Base-by-base conservation (phyloP, 192 early-diverging fungal genomes). In the Rhizophlyctis rosea region DNA sequence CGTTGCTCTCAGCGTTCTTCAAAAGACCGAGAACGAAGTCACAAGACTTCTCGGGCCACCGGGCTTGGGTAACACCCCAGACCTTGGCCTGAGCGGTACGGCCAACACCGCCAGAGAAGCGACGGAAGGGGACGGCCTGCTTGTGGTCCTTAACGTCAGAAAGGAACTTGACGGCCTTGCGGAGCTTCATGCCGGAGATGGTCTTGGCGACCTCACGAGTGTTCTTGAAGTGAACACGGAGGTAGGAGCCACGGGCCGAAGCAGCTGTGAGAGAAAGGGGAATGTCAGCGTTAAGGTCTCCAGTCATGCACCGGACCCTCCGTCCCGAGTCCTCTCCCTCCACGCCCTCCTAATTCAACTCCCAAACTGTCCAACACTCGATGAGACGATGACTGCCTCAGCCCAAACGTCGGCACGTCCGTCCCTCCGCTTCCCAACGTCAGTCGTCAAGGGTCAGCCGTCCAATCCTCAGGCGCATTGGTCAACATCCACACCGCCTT, bases 11-110 rank as follows among this genome's bases (percentile, higher is more conserved):
- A 72, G 92, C 91, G 82, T 97, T 98, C 89, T 93, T 90, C 73
- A 98, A 85, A 59, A 98, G 88, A 60, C 88, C 91, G 62, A 90
- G 74, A 59, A 98, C 77, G 76, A 92, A 95, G 85, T 95, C 89
- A 81, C 81, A 86, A 76, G 89, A 91, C 91, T 98, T 98, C 74
- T 78, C 86, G 79, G 96, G 96, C 96, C 96, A 98, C 81, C 96
- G 91, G 68, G 83, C 94, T 74, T 87, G 86, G 54, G 93, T 90
- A 50, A 87, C 84, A 62, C 88, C 88, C 77, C 91, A 92, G 54
- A 82, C 86, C 88, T 96, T 96, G 74, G 88, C 96, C 87, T 98
- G 96, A 55, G 94, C 93, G 69, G 88, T 89, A 65, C 96, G 93
- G 63, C 96, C 96, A 65, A 95, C 87, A 86, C 96, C 96, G 61